phyloP scores from a whole-genome alignment of 2,329 filamentous ascomycete genomes.

The Boeremia exigua region DNA sequence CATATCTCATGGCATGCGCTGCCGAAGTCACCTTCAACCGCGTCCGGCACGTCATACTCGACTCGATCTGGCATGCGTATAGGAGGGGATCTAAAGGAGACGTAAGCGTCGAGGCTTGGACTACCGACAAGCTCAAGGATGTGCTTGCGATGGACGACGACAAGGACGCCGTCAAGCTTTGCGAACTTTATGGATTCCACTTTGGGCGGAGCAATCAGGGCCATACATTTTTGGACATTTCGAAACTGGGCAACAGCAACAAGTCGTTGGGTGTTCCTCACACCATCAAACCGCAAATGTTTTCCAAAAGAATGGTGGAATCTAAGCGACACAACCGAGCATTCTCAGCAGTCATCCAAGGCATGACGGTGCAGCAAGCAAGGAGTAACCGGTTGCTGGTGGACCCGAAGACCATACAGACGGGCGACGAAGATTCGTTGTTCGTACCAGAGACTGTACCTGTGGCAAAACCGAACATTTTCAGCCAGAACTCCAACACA shows the following conservation, averaged over 20 bases:
- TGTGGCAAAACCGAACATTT: slow-evolving; percentile 17
- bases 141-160: slow-evolving; percentile 63
- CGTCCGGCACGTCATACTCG: slow-evolving; percentile 62
- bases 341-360: slow-evolving; percentile 63
- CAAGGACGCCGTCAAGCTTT: slow-evolving; percentile 61
- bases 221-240: slow-evolving; percentile 59
- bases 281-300: slow-evolving; percentile 55
- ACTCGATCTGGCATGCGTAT: slow-evolving; percentile 61
- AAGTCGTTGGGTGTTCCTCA: slow-evolving; percentile 29
- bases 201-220: slow-evolving; percentile 56
- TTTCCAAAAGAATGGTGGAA: slow-evolving; percentile 63
- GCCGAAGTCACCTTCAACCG: slow-evolving; percentile 68
- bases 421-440: slow-evolving; percentile 44
- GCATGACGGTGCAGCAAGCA: slow-evolving; percentile 61
- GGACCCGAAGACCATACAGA: slow-evolving; percentile 35
- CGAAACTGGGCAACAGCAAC: slow-evolving; percentile 50
- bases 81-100: slow-evolving; percentile 58
- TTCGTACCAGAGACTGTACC: slow-evolving; percentile 48
- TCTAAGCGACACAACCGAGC: slow-evolving; percentile 62
- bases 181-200: slow-evolving; percentile 59
- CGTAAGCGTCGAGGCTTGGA: slow-evolving; percentile 61
- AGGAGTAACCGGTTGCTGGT: slow-evolving; percentile 57
- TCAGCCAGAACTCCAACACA: slow-evolving; percentile 14
- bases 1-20: slow-evolving; percentile 69
- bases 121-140: slow-evolving; percentile 57